These are phyloP conservation scores for Murraya paniculata DNA, from an alignment of 345 rosid genomes.

Conservation along the genomic window DNA sequence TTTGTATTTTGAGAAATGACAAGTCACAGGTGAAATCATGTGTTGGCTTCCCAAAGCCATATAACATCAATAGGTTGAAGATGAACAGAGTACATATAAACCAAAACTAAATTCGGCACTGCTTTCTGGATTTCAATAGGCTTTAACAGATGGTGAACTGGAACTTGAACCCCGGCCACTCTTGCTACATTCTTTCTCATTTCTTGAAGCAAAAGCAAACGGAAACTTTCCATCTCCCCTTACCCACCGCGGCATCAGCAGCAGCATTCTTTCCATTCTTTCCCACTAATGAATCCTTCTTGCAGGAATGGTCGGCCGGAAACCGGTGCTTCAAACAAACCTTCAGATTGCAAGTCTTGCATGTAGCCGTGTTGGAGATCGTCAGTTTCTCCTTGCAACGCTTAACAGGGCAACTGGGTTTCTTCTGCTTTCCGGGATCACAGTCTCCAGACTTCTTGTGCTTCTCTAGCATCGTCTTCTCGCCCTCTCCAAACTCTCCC, in stretches of 20 bases:
- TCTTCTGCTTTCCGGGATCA: slow-evolving; percentile 66
- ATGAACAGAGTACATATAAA: not conserved
- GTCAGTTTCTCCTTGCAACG: slow-evolving; percentile 67
- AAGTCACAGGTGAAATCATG: not conserved
- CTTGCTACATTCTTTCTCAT: slow-evolving; percentile 44
- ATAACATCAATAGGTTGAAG: not conserved
- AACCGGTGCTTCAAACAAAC: slow-evolving; percentile 79
- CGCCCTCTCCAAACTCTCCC: slow-evolving; percentile 37
- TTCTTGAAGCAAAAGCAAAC: slow-evolving; percentile 52
- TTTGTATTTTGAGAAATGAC: not conserved
- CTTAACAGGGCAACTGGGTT: slow-evolving; percentile 55
- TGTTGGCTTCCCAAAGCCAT: not conserved
- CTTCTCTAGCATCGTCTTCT: slow-evolving; percentile 43
- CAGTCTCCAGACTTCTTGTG: slow-evolving; percentile 63
- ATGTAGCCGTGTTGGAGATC: slow-evolving; percentile 58
- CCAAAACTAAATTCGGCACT: not conserved
- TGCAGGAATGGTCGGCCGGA: slow-evolving; percentile 70
- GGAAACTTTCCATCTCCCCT: slow-evolving; percentile 49
- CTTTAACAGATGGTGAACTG: slow-evolving; percentile 31
- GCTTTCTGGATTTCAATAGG: slow-evolving; percentile 18
- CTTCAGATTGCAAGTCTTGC: slow-evolving; percentile 68
- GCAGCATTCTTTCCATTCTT: not conserved
- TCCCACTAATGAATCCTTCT: slow-evolving; percentile 8
- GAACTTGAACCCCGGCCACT: slow-evolving; percentile 25
- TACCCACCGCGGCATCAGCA: not conserved